phyloP scores from a whole-genome alignment of 1,139 yeast species.

The Scheffersomyces illinoinensis region DNA sequence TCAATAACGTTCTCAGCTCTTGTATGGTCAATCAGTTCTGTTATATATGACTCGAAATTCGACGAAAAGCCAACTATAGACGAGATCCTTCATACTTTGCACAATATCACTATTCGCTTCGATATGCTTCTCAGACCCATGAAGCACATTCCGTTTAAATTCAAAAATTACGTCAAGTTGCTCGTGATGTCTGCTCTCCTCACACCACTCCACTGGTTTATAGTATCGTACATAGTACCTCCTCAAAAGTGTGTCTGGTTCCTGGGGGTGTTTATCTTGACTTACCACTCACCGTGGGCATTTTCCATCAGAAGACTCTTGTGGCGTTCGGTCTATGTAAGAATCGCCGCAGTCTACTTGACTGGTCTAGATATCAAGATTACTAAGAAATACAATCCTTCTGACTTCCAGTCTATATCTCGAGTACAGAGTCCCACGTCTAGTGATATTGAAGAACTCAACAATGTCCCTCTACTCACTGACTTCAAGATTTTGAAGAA shows the following conservation, averaged over 20 bases:
- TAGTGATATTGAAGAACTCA: conserved; percentile 26
- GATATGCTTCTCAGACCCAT: conserved; percentile 47
- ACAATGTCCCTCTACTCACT: conserved; percentile 24
- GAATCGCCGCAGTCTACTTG: conserved; percentile 42
- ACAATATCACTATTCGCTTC: conserved; percentile 48
- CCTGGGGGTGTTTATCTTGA: conserved; percentile 40
- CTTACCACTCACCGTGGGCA: conserved; percentile 57
- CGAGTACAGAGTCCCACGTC: conserved; percentile 25
- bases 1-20: conserved; percentile 37
- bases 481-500: conserved; percentile 46
- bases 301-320: conserved; percentile 49
- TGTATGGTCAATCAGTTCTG: conserved; percentile 49
- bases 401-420: conserved; percentile 18
- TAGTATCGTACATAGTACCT: conserved; percentile 36
- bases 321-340: conserved; percentile 54
- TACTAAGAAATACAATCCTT: conserved; percentile 17
- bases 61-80: conserved; percentile 57
- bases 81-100: conserved; percentile 53
- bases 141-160: conserved; percentile 29
- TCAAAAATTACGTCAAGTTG: conserved; percentile 30
- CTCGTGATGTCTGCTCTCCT: conserved; percentile 32
- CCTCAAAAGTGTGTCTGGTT: conserved; percentile 39
- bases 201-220: conserved; percentile 49
- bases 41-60: conserved; percentile 41
- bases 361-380: conserved; percentile 47